Percentiles rank a stretch among this genome's conserved stretches.
Conservation (phyloP, 169 alveolate genomes). For the Pseudocohnilembus persalinus region DNA sequence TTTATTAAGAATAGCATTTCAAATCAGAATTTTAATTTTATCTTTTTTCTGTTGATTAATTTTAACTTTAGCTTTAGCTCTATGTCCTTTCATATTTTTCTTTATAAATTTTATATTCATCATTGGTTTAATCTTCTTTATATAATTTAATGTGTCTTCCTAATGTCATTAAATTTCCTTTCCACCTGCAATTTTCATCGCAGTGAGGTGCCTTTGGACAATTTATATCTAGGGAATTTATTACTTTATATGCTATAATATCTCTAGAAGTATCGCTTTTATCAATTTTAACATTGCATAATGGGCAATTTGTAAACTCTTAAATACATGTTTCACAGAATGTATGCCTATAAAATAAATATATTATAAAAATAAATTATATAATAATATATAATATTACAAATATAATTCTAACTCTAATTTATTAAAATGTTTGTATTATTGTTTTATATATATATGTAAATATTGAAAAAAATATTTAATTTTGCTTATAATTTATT, state of each 20-base stretch:
- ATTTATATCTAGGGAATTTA: background rate
- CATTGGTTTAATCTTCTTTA: background rate
- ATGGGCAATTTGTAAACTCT: background rate
- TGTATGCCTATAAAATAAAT: background rate
- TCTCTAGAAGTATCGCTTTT: background rate
- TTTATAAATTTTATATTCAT: background rate
- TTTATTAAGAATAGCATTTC: too few species aligned
- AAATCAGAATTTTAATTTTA: too few species aligned
- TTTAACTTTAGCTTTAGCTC: too few species aligned
- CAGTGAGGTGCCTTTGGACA: background rate
- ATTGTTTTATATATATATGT: too few species aligned
- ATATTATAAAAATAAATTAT: too few species aligned
- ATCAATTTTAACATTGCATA: background rate
- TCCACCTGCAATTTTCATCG: background rate
- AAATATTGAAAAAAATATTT: too few species aligned
- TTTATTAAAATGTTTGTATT: too few species aligned
- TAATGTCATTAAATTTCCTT: background rate
- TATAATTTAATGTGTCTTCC: background rate
- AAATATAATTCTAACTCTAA: too few species aligned
- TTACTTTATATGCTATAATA: background rate
- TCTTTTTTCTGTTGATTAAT: too few species aligned
- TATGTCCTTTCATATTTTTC: too few species aligned
- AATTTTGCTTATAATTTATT: too few species aligned
- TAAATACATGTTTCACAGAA: background rate
- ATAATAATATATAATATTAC: too few species aligned